Evolutionary conservation across 2,329 filamentous ascomycete species (phyloP), one percentile per base, ranked within the genome.

Genomic region (Colletotrichum nymphaeae): DNA sequence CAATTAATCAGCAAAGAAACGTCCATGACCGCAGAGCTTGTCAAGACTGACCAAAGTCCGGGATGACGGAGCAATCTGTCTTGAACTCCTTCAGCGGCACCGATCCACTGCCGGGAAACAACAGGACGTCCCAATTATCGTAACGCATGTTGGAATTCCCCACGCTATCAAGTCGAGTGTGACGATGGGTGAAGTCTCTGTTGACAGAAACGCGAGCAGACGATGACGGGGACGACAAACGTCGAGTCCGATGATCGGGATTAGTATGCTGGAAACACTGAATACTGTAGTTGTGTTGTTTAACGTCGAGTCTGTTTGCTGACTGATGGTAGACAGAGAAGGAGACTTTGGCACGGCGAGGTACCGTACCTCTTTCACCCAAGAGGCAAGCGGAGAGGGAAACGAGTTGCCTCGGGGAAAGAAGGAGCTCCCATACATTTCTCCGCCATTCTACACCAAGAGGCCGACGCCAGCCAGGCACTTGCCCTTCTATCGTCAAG

Each of bases 121-220:
- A 86, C 56, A 97, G 89, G 68, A 97, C 89, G 78, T 97, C 95
- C 95, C 94, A 97, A 78, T 94, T 91, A 77, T 94, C 90, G 86
- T 93, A 97, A 72, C 94, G 92, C 95, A 97, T 97, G 75, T 77
- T 87, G 82, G 67, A 63, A 56, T 71, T 67, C 72, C 76, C 70
- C 5, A 11, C 12, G 56, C 5, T 78, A 35, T 35, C 32, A 12
- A 30, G 66, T 2, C 4, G 42, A 6, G 56, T 9, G 19, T 4
- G 42, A 12, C n/a, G n/a, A 5, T 11, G 37, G 53, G 24, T 52
- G 32, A 30, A 30, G 19, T 55, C 12, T 42, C 16, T 42, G 6
- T 42, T 19, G 42, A 19, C 4, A 49, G 42, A 11, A 49, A 9
- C 19, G 42, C 19, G 42, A 49, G 42, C 7, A 22, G 42, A 4